Percentiles rank a stretch among this genome's conserved stretches.
phyloP scores from a whole-genome alignment of 2,329 filamentous ascomycete genomes.

The Trichoderma lentiforme region DNA sequence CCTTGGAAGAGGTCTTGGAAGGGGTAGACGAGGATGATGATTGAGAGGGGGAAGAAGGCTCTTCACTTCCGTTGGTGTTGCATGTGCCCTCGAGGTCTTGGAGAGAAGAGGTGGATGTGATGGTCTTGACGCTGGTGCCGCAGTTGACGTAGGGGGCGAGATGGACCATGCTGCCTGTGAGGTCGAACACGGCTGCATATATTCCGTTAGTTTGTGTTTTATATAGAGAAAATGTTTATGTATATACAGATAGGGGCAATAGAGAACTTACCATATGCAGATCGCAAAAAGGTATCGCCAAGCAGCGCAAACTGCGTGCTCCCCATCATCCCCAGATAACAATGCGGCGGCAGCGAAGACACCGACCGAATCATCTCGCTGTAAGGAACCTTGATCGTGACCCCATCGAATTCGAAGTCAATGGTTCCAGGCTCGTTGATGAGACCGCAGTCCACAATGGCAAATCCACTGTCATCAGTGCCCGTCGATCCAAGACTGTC shows the following conservation, averaged over 20 bases:
- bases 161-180: conserved; percentile 46
- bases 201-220: neutral
- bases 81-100: conserved; percentile 22
- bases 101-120: conserved; percentile 19
- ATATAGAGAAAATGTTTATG: too few species aligned
- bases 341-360: conserved; percentile 30
- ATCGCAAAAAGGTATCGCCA: conserved; percentile 53
- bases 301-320: conserved; percentile 48
- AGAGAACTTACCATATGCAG: conserved; percentile 44
- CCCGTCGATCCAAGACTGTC: conserved; percentile 45
- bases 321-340: conserved; percentile 49
- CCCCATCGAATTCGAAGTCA: conserved; percentile 47
- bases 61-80: conserved; percentile 1
- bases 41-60: neutral
- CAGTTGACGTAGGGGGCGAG: conserved; percentile 52
- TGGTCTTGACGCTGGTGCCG: conserved; percentile 30
- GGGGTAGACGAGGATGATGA: neutral
- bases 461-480: conserved; percentile 43
- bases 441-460: conserved; percentile 44
- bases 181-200: conserved; percentile 47
- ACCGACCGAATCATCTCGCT: conserved; percentile 42
- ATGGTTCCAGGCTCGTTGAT: conserved; percentile 41
- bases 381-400: conserved; percentile 49
- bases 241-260: too few species aligned
- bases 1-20: neutral